phyloP scores from a whole-genome alignment of 2,329 filamentous ascomycete genomes.

The Microdochium bolleyi region DNA sequence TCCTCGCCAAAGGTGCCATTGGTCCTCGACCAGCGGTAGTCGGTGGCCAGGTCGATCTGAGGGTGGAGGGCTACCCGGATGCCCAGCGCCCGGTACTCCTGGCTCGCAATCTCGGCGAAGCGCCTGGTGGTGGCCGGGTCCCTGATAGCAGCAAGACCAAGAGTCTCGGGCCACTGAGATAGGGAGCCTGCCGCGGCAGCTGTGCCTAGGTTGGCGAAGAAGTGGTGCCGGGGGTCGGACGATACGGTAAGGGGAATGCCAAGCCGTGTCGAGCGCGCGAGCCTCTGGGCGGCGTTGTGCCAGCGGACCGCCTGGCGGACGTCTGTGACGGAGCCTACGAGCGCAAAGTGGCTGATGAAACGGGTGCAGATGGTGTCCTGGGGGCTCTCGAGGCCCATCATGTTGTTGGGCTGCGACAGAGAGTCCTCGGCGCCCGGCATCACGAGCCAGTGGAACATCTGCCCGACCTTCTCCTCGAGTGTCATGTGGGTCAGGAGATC shows the following conservation, averaged over 20 bases:
- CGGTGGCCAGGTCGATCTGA: constrained; percentile 38
- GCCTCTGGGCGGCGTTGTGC: constrained; percentile 29
- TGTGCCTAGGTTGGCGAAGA: constrained; percentile 29
- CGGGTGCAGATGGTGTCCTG: constrained; percentile 20
- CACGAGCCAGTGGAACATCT: constrained; percentile 34
- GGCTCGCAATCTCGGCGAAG: constrained; percentile 36
- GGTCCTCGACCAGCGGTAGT: constrained; percentile 38
- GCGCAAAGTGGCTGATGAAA: constrained; percentile 33
- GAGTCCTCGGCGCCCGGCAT: constrained; percentile 16
- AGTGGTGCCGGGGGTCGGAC: constrained; percentile 34
- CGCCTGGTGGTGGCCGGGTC: constrained; percentile 28
- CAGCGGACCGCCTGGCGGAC: constrained; percentile 22
- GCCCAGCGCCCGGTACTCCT: constrained; percentile 31
- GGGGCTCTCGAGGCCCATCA: constrained; percentile 1
- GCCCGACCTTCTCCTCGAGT: constrained; percentile 37
- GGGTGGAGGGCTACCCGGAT: constrained; percentile 37
- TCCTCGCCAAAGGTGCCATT: constrained; percentile 37
- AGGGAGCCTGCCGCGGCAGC: constrained; percentile 30
- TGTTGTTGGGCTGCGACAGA: constrained; percentile 5
- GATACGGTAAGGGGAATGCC: constrained; percentile 38
- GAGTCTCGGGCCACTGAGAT: constrained; percentile 39
- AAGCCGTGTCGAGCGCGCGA: constrained; percentile 30
- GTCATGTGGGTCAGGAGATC: constrained; percentile 37
- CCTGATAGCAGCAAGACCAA: constrained; percentile 38
- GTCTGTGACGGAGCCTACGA: constrained; percentile 30